phyloP scores from a whole-genome alignment of 1,284 basidiomycete genomes.

The Cryptococcus sp. region DNA sequence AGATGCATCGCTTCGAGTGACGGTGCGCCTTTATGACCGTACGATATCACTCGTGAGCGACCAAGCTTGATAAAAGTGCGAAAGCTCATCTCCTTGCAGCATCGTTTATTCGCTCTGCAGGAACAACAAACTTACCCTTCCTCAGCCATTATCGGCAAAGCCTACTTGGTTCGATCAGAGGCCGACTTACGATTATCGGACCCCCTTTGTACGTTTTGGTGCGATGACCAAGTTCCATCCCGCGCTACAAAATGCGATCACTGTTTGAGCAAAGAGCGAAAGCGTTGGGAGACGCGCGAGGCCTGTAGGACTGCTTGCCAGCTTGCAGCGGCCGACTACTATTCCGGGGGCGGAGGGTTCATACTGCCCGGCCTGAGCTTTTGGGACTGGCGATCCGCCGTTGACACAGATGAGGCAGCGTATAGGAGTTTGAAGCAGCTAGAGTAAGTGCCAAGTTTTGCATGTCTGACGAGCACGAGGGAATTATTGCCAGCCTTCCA shows the following conservation, averaged over 20 bases:
- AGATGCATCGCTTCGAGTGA: background rate
- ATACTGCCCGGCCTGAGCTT: conserved; percentile 20
- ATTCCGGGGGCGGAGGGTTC: conserved; percentile 39
- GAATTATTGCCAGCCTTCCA: background rate
- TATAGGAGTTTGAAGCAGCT: conserved; percentile 19
- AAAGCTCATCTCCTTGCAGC: too few relatives aligned
- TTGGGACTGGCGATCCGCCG: conserved; percentile 25
- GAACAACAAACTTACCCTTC: too few relatives aligned
- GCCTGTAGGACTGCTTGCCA: conserved; percentile 1
- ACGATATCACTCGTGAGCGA: background rate
- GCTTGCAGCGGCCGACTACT: conserved; percentile 29
- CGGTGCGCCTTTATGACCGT: conserved; percentile 2
- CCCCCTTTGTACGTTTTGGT: too few relatives aligned
- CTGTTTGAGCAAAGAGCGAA: too few relatives aligned
- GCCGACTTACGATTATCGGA: too few relatives aligned
- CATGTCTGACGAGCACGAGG: background rate
- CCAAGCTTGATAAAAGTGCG: background rate
- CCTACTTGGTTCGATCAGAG: too few relatives aligned
- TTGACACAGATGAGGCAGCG: conserved; percentile 22
- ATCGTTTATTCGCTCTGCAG: too few relatives aligned
- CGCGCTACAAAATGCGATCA: too few relatives aligned
- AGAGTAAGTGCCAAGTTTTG: conserved; percentile 1
- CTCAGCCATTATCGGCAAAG: too few relatives aligned
- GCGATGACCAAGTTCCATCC: too few relatives aligned
- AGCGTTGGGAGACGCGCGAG: too few relatives aligned